Base-by-base conservation (phyloP, 2,329 filamentous ascomycete genomes). In the Aspergillus cejpii region DNA sequence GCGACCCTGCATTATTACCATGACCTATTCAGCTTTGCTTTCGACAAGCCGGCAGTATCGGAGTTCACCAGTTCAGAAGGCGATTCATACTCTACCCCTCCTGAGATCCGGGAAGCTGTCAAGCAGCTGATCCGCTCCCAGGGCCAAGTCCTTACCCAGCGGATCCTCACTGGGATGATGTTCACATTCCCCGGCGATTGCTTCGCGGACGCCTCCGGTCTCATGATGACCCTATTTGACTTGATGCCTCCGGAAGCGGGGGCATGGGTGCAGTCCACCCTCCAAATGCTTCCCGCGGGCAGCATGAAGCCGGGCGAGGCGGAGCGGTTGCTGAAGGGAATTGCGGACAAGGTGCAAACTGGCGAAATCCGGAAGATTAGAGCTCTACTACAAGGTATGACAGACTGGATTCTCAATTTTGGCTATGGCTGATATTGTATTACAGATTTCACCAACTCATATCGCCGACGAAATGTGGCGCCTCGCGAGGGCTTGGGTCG, bases 151-250 rank as follows among this genome's bases (percentile, higher is more conserved):
- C 74, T 98, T 21, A 83, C 92, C 6, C 91, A 95, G 68, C 85
- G 90, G 52, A 83, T 94, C 46, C 77, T 98, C 72, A 92, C 90
- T 1, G 92, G 92, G 48, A 94, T 98, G 90, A 97, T 98, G 91
- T 96, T 96, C 65, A 94, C 85, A 0, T 98, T 98, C 70, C 94
- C 92, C 0, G 81, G 87, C 34, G 92, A 97, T 65, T 96, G 90
- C 69, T 94, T 97, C 61, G 84, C 90, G 0, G 92, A 98, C 62
- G 90, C 89, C 12, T 95, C 88, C 39, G 90, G 89, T 3, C 87
- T 95, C n/a, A 71, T 98, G 41, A 80, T 98, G 48, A 83, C 84
- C 3, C 75, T 97, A 52, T 95, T 98, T 62, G 85, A 95, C 64
- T 73, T 97, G 31, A 74, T 94, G 61, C 92, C 92, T 0, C 74